Evolutionary conservation across 75 land plant genomes (phyloP).

Genomic region (Pinus tabuliformis): DNA sequence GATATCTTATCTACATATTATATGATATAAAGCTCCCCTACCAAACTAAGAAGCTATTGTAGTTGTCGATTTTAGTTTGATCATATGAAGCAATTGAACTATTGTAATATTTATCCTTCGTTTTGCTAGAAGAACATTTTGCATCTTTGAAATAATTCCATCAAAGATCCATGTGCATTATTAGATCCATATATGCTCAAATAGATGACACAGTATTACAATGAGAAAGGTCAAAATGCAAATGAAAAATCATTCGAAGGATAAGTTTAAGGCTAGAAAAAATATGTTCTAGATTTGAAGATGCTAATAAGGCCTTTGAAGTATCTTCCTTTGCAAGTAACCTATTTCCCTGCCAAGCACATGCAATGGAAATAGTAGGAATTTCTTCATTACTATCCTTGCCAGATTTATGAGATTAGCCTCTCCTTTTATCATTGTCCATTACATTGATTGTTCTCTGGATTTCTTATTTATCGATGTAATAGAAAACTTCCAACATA

Average conservation of each 20-base stretch:
- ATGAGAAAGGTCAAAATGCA: constrained; percentile 22
- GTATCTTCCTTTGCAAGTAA: constrained; percentile 42
- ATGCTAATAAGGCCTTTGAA: constrained; percentile 44
- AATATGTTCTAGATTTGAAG: constrained; percentile 19
- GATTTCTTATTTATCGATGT: too few species aligned
- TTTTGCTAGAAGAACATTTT: neutral
- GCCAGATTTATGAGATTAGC: neutral
- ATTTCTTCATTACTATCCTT: constrained; percentile 16
- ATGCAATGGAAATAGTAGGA: constrained; percentile 37
- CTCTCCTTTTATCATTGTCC: constrained; percentile 10
- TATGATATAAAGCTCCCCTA: constrained; percentile 17
- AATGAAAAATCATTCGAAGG: constrained; percentile 40
- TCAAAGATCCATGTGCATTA: constrained; percentile 31
- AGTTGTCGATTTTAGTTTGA: constrained; percentile 18
- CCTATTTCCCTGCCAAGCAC: constrained; percentile 73
- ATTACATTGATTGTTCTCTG: constrained; percentile 10
- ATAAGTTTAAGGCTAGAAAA: constrained; percentile 41
- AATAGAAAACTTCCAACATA: too few species aligned
- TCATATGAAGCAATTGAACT: neutral
- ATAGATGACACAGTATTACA: constrained; percentile 33
- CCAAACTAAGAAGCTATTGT: constrained; percentile 24
- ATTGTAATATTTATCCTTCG: neutral
- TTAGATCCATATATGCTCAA: constrained; percentile 47
- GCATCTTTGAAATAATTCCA: neutral
- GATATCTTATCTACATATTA: constrained; percentile 4